Percentiles rank a stretch among this genome's conserved stretches.
These are phyloP conservation scores for Suillus variegatus DNA, from an alignment of 768 basidiomycete genomes.

Conservation along the genomic window DNA sequence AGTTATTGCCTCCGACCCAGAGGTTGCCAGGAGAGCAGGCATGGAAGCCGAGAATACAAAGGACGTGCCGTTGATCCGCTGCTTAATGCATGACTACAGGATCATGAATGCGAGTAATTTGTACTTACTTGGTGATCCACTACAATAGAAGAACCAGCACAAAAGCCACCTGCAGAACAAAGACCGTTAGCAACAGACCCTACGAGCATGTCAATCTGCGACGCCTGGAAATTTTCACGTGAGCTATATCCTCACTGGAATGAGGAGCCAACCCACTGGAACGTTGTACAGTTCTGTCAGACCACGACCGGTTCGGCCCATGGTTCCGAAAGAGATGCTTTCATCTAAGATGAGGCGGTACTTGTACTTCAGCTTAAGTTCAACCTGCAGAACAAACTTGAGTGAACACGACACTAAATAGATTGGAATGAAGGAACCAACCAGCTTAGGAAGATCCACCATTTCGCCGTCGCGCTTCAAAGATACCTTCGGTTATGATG, in stretches of 20 bases:
- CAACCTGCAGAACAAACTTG: slow-evolving; percentile 57
- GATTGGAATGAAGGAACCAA: slow-evolving; percentile 38
- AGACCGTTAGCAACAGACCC: slow-evolving; percentile 88
- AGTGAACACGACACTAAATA: slow-evolving; percentile 5
- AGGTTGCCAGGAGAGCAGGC: slow-evolving; percentile 86
- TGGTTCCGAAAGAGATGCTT: slow-evolving; percentile 87
- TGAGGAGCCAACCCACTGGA: slow-evolving; percentile 55
- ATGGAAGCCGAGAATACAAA: slow-evolving; percentile 97
- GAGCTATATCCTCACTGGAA: not conserved
- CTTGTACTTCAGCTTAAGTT: slow-evolving; percentile 94
- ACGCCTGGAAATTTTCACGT: slow-evolving; percentile 49
- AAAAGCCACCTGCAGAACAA: slow-evolving; percentile 89
- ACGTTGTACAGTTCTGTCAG: slow-evolving; percentile 94
- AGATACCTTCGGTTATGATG: slow-evolving; percentile 96
- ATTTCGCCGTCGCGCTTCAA: slow-evolving; percentile 95
- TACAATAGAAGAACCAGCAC: slow-evolving; percentile 81
- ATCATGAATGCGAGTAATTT: not conserved
- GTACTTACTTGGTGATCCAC: slow-evolving; percentile 80
- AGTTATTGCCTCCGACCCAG: slow-evolving; percentile 83
- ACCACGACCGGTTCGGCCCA: slow-evolving; percentile 93
- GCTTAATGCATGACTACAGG: not conserved
- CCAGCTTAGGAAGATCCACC: slow-evolving; percentile 89
- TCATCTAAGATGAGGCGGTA: slow-evolving; percentile 95
- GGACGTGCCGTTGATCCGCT: slow-evolving; percentile 95
- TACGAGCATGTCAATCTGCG: slow-evolving; percentile 92